Base-by-base conservation (phyloP, 331 rosid species). In the Dryas integrifolia region DNA sequence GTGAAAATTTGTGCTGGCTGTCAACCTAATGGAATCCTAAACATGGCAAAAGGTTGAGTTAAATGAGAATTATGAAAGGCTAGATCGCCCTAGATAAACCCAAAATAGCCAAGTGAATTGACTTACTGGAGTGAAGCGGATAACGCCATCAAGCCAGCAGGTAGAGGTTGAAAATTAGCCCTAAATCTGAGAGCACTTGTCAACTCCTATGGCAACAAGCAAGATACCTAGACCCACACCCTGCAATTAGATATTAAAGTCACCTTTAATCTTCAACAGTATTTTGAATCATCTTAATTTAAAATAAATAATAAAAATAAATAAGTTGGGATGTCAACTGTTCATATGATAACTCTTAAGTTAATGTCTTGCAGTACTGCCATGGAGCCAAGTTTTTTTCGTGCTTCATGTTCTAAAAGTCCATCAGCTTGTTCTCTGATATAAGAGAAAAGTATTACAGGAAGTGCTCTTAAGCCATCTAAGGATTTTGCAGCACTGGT, bases 171-270 rank as follows among this genome's bases (percentile, higher is more conserved):
- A 86, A 73, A 81, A 76, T 81, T 79, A 82, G 80, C 87, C 89
- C 92, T 88, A 92, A 92, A 75, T 83, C 73, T 80, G 81, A 69
- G 85, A 86, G 88, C 91, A 86, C 85, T 77, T 82, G 86, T 84
- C 89, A 88, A 88, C 92, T 88, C 97, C 96, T 88, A 88, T 73
- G 81, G 98, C 89, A 88, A 88, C 84, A 90, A 80, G 89, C 90
- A 88, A 83, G 87, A 88, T 72, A 90, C 87, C 96, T 92, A 92
- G 86, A 88, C 96, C 82, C 96, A 80, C 69, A 74, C 87, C 98
- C 98, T 90, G 98, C 98, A 92, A 80, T 90, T 92, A 71, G 81
- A 91, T 76, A 78, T 85, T 70, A 79, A 26, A 84, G 82, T 81
- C 80, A 89, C 91, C 84, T 81, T 85, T 82, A 73, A 89, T 73